Evolutionary conservation across 768 basidiomycete species (phyloP), one percentile per base, ranked within the genome.

Genomic region (Rhizopogon vulgaris): DNA sequence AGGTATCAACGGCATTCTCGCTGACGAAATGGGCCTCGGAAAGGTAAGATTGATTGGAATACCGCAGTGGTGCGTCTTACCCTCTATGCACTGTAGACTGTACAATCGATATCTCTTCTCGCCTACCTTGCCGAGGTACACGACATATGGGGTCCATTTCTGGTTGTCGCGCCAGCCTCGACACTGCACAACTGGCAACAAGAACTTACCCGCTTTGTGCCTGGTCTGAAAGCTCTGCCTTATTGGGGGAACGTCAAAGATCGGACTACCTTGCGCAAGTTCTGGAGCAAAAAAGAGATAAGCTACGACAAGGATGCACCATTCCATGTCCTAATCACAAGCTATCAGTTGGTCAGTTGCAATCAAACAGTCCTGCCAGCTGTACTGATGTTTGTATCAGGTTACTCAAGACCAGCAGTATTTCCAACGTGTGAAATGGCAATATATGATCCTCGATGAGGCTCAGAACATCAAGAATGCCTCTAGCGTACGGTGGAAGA

Each of bases 151-250:
- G 96, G 96, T 0, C 96, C 96, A 11, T 99, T 99, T 77, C 78
- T 99, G 18, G 94, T 99, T 45, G 94, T 99, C 38, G 93, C 96
- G 1, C 96, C 96, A 6, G 89, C 93, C 3, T 96, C 95, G 6
- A 99, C 96, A 0, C 75, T 99, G 53, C 95, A 98, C 69, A 98
- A 98, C 63, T 99, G 96, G 96, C 95, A 98, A 65, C 96, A 98
- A 64, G 96, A 99, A 67, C 77, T 99, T 51, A 90, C 94, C 15
- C 86, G 94, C 24, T 99, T 99, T 64, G 92, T 96, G 4, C 96
- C 96, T 24, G 77, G 77, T 49, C 78, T 99, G 47, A 98, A 97
- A 66, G 93, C 94, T 3, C 71, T 99, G 39, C 96, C 96, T 1
- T 98, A 99, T 64, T 99, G 96, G 96, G 96, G 96, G 36, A 92